These are phyloP conservation scores for Cercospora citrullina DNA, from an alignment of 2,329 filamentous ascomycete genomes.

Conservation along the genomic window DNA sequence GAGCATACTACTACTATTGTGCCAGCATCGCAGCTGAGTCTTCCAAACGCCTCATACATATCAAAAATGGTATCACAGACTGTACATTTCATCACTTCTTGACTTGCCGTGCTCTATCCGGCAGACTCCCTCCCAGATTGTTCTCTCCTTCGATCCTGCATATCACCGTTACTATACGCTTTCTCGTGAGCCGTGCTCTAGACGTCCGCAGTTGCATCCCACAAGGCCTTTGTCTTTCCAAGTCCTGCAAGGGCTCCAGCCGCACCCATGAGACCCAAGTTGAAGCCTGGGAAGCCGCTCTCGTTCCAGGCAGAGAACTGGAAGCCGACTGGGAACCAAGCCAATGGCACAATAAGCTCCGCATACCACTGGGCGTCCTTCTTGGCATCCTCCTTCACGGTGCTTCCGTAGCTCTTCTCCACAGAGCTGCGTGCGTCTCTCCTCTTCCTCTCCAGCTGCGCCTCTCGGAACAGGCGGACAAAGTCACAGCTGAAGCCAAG, in stretches of 20 bases:
- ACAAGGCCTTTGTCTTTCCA: constrained; percentile 37
- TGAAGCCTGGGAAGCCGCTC: constrained; percentile 47
- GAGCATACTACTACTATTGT: not conserved
- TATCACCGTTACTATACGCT: not conserved
- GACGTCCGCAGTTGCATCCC: constrained; percentile 36
- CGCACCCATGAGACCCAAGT: constrained; percentile 46
- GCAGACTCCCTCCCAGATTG: not conserved
- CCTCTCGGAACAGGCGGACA: constrained; percentile 45
- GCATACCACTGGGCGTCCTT: constrained; percentile 47
- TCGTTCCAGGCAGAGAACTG: constrained; percentile 42
- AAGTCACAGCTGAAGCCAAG: constrained; percentile 48
- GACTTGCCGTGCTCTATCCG: not conserved
- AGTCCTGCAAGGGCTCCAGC: constrained; percentile 46
- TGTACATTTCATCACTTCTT: constrained; percentile 4
- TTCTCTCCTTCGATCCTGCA: not conserved
- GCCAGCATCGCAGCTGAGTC: not conserved
- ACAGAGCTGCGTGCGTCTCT: constrained; percentile 32
- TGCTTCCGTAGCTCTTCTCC: constrained; percentile 29
- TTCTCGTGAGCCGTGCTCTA: constrained; percentile 4
- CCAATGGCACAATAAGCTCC: constrained; percentile 45
- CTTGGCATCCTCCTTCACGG: constrained; percentile 41
- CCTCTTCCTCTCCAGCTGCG: constrained; percentile 43
- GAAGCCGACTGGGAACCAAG: constrained; percentile 48
- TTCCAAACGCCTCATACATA: not conserved
- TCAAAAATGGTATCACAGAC: constrained; percentile 3